Percentiles rank a stretch among this genome's conserved stretches.
Evolutionary conservation across 805 yeast species (phyloP).

Genomic region (Saccharomycopsis sp.): DNA sequence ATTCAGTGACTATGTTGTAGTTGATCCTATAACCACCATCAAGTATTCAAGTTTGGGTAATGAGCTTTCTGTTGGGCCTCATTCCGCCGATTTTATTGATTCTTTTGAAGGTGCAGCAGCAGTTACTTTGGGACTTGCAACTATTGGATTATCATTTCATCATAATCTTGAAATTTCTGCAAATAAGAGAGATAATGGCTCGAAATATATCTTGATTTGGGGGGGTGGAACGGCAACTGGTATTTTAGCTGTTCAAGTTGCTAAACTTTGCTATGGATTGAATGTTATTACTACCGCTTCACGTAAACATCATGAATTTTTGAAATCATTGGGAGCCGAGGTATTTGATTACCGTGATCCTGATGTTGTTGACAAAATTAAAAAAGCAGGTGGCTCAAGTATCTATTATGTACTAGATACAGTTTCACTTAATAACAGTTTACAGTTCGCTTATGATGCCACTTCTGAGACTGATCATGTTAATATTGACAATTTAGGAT

Average conservation of each 20-base stretch:
- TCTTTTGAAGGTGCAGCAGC: slow-evolving; percentile 65
- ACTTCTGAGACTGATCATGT: neutral
- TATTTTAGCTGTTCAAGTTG: slow-evolving; percentile 49
- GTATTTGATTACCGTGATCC: slow-evolving; percentile 45
- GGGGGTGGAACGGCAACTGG: slow-evolving; percentile 70
- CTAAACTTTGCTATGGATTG: slow-evolving; percentile 39
- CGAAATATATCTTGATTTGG: slow-evolving; percentile 44
- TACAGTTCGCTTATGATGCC: neutral
- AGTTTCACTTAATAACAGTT: slow-evolving; percentile 18
- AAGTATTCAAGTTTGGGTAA: slow-evolving; percentile 1
- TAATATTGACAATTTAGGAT: neutral
- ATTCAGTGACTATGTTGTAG: slow-evolving; percentile 47
- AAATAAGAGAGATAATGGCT: slow-evolving; percentile 27
- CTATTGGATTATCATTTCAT: slow-evolving; percentile 38
- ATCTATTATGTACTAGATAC: slow-evolving; percentile 31
- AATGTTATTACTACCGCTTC: slow-evolving; percentile 48
- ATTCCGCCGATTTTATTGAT: slow-evolving; percentile 34
- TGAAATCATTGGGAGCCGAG: slow-evolving; percentile 45
- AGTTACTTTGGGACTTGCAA: slow-evolving; percentile 44
- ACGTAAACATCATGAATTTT: slow-evolving; percentile 34
- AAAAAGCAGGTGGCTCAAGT: slow-evolving; percentile 25
- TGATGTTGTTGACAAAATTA: slow-evolving; percentile 39
- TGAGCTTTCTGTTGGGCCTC: neutral
- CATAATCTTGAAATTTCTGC: slow-evolving; percentile 30
- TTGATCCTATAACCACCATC: slow-evolving; percentile 31